Evolutionary conservation across 2,329 filamentous ascomycete species (phyloP), one percentile per base, ranked within the genome.

Genomic region (Ophiostoma triangulosporum): DNA sequence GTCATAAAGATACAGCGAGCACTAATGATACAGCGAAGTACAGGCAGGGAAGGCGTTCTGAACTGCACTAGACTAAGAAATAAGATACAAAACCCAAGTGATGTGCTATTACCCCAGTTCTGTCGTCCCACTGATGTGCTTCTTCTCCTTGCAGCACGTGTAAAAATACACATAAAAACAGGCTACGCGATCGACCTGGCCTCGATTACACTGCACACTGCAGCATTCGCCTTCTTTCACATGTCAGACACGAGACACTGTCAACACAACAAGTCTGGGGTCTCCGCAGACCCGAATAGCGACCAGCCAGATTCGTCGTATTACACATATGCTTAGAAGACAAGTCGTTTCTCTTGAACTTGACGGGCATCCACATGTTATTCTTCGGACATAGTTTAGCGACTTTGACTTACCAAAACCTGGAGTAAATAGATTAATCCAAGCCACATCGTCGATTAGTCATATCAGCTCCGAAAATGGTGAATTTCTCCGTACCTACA

Each of bases 171-270:
- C n/a, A n/a, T n/a, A n/a, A n/a, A n/a, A n/a, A n/a, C n/a, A n/a
- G n/a, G n/a, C n/a, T n/a, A n/a, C n/a, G n/a, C n/a, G n/a, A n/a
- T n/a, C n/a, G n/a, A n/a, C n/a, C n/a, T n/a, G n/a, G n/a, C n/a
- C n/a, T n/a, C n/a, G n/a, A n/a, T n/a, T n/a, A 33, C 43, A 29
- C 29, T 29, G 26, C 43, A 46, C 17, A 15, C 11, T 8, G 24
- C 24, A 29, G 24, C 26, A 46, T 12, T 29, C 26, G 43, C 20
- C 43, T 55, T 55, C 43, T 55, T 55, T 55, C 54, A 55, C 54
- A 55, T 55, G 54, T 49, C 53, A 55, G n/a, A n/a, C 9, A 14
- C 29, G n/a, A n/a, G n/a, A n/a, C n/a, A n/a, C n/a, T n/a, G n/a
- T n/a, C n/a, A n/a, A 31, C 20, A 17, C 27, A 29, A n/a, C 20